These are phyloP conservation scores for Plasmodium blacklocki DNA, from an alignment of 169 alveolate species.

Conservation along the genomic window DNA sequence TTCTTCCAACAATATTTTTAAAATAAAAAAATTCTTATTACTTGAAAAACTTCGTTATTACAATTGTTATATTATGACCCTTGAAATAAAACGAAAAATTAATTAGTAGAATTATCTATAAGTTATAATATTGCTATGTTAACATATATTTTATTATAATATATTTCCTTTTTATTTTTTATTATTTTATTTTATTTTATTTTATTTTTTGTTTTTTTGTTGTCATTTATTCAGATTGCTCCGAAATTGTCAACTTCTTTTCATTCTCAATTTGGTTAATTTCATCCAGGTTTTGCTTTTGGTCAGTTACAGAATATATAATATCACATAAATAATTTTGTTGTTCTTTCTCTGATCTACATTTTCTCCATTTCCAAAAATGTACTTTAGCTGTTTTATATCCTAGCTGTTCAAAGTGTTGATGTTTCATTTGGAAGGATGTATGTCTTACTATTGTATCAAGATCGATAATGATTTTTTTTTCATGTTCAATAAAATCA, in stretches of 20 bases:
- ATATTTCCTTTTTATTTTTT: not conserved
- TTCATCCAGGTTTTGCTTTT: constrained; percentile 15
- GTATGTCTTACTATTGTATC: constrained; percentile 76
- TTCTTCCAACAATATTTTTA: no score
- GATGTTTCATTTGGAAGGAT: constrained; percentile 73
- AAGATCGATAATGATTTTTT: constrained; percentile 66
- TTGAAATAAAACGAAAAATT: no score
- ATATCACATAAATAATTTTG: constrained; percentile 74
- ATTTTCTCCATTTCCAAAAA: constrained; percentile 78
- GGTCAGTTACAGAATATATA: constrained; percentile 68
- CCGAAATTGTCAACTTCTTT: constrained; percentile 9
- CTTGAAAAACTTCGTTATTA: no score
- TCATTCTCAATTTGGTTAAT: constrained; percentile 9
- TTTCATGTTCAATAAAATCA: constrained; percentile 59
- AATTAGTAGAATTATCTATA: no score
- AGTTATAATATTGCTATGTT: no score
- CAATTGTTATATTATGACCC: no score
- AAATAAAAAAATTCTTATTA: no score
- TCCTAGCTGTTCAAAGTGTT: constrained; percentile 65
- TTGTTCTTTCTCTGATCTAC: constrained; percentile 73
- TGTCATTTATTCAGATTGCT: not conserved
- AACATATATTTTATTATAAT: not conserved
- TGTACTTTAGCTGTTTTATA: constrained; percentile 70
- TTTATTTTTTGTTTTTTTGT: not conserved
- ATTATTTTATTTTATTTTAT: not conserved